Conservation (phyloP, 495 filamentous ascomycete species). For the Delitschia confertaspora region DNA sequence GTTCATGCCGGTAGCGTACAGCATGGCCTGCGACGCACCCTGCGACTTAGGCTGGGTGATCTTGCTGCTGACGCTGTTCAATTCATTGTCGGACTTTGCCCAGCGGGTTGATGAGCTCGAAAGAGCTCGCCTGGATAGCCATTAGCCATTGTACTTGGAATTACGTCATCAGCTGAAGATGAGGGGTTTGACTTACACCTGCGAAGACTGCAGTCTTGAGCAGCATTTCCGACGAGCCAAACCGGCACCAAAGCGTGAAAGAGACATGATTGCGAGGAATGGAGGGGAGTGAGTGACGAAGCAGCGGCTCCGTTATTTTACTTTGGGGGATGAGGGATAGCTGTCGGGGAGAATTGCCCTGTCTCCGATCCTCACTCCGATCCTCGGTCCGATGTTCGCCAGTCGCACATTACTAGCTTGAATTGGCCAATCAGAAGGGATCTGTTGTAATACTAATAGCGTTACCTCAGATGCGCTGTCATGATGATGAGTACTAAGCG, state of each 20-base stretch:
- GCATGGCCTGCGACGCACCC: constrained; percentile 97
- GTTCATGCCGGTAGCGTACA: constrained; percentile 84
- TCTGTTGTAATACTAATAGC: background rate
- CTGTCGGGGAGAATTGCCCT: background rate
- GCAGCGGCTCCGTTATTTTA: background rate
- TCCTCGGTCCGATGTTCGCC: too few species aligned
- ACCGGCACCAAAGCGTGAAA: constrained; percentile 17
- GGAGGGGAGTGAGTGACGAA: constrained; percentile 1
- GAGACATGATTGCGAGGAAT: constrained; percentile 10
- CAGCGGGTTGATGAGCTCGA: constrained; percentile 19
- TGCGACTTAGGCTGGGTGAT: constrained; percentile 96
- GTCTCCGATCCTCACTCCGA: too few species aligned
- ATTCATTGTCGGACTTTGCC: constrained; percentile 14
- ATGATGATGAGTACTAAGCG: too few species aligned
- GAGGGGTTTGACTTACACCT: constrained; percentile 16
- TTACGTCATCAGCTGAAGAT: background rate
- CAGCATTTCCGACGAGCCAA: constrained; percentile 15
- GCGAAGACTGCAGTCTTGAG: constrained; percentile 16
- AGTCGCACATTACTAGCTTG: too few species aligned
- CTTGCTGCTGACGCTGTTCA: constrained; percentile 68
- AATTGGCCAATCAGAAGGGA: constrained; percentile 10
- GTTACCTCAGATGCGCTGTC: too few species aligned
- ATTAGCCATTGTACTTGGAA: constrained; percentile 9
- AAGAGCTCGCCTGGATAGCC: constrained; percentile 17
- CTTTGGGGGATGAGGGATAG: constrained; percentile 7